These are phyloP conservation scores for Ogataea trehaloabstinens DNA, from an alignment of 805 yeast species.

Conservation along the genomic window DNA sequence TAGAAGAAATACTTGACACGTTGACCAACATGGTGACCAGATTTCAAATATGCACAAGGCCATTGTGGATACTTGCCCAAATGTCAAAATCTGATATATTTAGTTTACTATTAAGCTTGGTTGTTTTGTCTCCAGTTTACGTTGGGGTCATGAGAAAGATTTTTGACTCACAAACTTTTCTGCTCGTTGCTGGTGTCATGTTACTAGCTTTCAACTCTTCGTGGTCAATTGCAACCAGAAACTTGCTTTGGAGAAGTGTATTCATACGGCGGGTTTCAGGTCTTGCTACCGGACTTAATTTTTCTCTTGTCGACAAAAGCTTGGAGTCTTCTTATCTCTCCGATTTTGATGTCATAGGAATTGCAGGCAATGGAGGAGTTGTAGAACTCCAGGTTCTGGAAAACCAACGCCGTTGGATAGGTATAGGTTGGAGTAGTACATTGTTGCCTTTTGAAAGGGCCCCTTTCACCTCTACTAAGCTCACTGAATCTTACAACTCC, in stretches of 20 bases:
- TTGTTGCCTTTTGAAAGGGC: slow-evolving; percentile 53
- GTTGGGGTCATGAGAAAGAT: slow-evolving; percentile 34
- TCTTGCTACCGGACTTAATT: slow-evolving; percentile 41
- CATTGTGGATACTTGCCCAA: slow-evolving; percentile 25
- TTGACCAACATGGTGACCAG: slow-evolving; percentile 45
- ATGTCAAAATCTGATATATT: slow-evolving; percentile 25
- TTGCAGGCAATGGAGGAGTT: slow-evolving; percentile 37
- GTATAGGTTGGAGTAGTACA: slow-evolving; percentile 55
- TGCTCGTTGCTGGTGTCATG: slow-evolving; percentile 36
- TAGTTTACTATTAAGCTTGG: slow-evolving; percentile 31
- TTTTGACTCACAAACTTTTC: slow-evolving; percentile 33
- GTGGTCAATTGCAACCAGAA: slow-evolving; percentile 43
- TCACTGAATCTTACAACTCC: slow-evolving; percentile 27
- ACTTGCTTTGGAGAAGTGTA: slow-evolving; percentile 50
- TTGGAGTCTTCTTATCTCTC: slow-evolving; percentile 11
- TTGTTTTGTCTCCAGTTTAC: slow-evolving; percentile 44
- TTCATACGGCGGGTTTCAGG: slow-evolving; percentile 37
- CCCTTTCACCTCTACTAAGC: slow-evolving; percentile 43
- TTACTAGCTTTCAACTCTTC: slow-evolving; percentile 46
- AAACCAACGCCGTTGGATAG: slow-evolving; percentile 62
- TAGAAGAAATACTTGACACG: slow-evolving; percentile 50
- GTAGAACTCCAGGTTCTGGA: slow-evolving; percentile 52
- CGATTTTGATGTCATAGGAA: slow-evolving; percentile 8
- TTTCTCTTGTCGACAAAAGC: slow-evolving; percentile 18
- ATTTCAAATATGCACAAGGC: slow-evolving; percentile 39